Base-by-base conservation (phyloP, 2,329 filamentous ascomycete species). In the Penicillium sp. region DNA sequence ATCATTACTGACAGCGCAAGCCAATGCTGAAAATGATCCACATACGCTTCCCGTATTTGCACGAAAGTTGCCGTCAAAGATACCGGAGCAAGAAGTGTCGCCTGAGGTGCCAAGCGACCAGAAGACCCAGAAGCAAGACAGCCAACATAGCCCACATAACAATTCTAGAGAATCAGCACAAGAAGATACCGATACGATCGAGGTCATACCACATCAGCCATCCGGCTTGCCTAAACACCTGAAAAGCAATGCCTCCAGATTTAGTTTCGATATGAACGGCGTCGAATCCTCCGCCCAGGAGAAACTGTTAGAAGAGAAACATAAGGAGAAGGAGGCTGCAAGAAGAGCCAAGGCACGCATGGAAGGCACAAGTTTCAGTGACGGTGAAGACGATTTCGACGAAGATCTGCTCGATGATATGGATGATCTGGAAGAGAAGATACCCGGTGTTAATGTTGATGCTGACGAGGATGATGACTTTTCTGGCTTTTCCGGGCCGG, bases 241-340 rank as follows among this genome's bases (percentile, higher is more conserved):
- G 47, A 74, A 69, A 49, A 83, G 80, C 58, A 79, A 77, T 61
- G 77, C 80, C 1, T 83, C 79, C 2, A 71, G 81, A 9, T 84
- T 84, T 60, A 84, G 81, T 56, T 84, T 84, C 56, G 81, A 84
- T 54, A 77, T 83, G 58, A 75, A 72, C 6, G 76, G 75, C 15
- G 72, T 74, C 8, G 80, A 79, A 48, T 81, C 79, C 5, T 73
- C 76, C 4, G 72, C 74, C 0, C 79, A 84, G 60, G 81, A 84
- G 59, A 77, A 77, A 54, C 65, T 82, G 6, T 66, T 84, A 29
- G 81, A 84, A 65, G 81, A 84, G 52, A 80, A 79, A 44, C 79
- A 83, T 57, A 75, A 79, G 68, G 67, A 74, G 62, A 69, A 79
- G 68, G 70, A 77, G 63, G 68, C 76, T 52, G 69, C 66, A 26